A percentile compares a stretch with the other conserved stretches of the same genome.
These are phyloP conservation scores for Ceratobasidium sp. DNA, from an alignment of 1,284 basidiomycete species.

Conservation along the genomic window DNA sequence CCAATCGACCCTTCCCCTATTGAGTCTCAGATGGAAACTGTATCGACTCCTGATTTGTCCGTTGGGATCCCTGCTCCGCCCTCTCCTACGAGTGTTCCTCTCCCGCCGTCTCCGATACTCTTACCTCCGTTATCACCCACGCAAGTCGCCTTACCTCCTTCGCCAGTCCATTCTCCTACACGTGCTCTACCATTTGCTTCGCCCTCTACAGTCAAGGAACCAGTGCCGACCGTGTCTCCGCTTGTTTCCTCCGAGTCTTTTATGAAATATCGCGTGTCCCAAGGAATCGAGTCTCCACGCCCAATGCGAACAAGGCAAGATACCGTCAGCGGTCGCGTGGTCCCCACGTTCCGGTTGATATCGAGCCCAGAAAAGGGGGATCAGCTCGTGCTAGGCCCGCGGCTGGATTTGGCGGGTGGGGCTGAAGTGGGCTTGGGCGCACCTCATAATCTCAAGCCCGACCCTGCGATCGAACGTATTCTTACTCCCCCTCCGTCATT, in stretches of 20 bases:
- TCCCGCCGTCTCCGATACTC: not conserved
- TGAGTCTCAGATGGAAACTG: not conserved
- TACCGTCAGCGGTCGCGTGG: conserved; percentile 22
- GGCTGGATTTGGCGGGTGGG: not conserved
- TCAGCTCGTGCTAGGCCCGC: not conserved
- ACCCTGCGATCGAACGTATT: conserved; percentile 33
- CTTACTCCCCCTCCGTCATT: conserved; percentile 39
- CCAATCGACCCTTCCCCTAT: not conserved
- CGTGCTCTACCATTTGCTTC: not conserved
- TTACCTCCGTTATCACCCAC: not conserved
- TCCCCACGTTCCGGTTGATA: conserved; percentile 24
- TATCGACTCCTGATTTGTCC: not conserved
- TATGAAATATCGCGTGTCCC: conserved; percentile 33
- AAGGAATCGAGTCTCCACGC: conserved; percentile 35
- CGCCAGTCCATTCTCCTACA: not conserved
- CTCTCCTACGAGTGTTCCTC: conserved; percentile 1
- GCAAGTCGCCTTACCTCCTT: conserved; percentile 23
- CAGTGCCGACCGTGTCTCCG: conserved; percentile 1
- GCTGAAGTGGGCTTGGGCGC: conserved; percentile 7
- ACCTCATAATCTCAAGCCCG: conserved; percentile 18
- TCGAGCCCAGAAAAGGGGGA: conserved; percentile 33
- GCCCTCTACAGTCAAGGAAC: not conserved
- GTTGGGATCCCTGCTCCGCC: not conserved
- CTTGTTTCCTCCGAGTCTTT: conserved; percentile 37
- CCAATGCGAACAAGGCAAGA: conserved; percentile 38